Percentiles rank a stretch among this genome's conserved stretches.
phyloP scores from a whole-genome alignment of 176 grass and related monocot species.

The Carex pumila region DNA sequence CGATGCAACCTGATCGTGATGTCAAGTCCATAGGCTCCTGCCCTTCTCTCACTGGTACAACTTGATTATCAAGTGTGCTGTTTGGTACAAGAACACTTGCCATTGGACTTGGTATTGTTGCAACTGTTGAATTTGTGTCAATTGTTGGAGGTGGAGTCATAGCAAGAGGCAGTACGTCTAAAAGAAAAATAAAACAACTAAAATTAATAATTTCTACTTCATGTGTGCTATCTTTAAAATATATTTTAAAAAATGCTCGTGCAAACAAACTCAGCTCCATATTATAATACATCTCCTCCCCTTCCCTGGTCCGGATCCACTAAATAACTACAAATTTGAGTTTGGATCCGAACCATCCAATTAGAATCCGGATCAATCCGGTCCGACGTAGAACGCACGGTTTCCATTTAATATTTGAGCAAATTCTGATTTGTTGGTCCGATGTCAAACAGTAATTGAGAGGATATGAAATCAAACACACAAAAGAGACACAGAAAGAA shows the following conservation, averaged over 20 bases:
- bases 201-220: not conserved
- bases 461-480: too few relatives aligned
- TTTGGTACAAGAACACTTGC: not conserved
- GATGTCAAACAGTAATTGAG: too few relatives aligned
- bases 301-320: too few relatives aligned
- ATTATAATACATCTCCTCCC: too few relatives aligned
- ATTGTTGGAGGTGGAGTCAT: not conserved
- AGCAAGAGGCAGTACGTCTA: not conserved
- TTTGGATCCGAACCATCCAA: too few relatives aligned
- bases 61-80: not conserved
- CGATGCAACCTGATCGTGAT: not conserved
- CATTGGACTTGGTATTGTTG: not conserved
- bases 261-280: not conserved
- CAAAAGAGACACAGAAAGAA: too few relatives aligned
- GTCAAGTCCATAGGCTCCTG: not conserved
- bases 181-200: not conserved
- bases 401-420: too few relatives aligned
- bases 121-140: not conserved
- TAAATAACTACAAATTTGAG: too few relatives aligned
- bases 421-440: too few relatives aligned
- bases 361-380: too few relatives aligned
- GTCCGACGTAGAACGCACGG: too few relatives aligned
- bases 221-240: not conserved
- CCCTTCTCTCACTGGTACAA: constrained; percentile 3
- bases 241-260: not conserved